These are phyloP conservation scores for Colletotrichum gigasporum DNA, from an alignment of 2,329 filamentous ascomycete genomes.

Conservation along the genomic window DNA sequence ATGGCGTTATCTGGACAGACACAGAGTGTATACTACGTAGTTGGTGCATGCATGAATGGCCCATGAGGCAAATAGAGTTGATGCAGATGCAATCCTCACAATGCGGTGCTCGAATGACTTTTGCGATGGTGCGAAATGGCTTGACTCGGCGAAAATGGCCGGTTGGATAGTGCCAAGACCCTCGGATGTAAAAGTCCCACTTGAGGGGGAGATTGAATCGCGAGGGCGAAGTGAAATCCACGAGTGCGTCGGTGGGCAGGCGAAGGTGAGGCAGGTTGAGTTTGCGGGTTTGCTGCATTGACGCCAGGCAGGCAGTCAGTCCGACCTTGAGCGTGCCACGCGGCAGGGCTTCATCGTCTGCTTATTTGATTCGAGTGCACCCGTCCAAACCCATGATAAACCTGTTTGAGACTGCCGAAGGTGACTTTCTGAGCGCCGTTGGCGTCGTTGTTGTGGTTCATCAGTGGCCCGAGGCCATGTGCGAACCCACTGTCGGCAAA, in stretches of 20 bases:
- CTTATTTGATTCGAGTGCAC: neutral
- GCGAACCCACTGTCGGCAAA: conserved; percentile 13
- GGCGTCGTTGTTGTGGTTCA: conserved; percentile 11
- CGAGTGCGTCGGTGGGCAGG: neutral
- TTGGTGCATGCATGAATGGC: conserved; percentile 5
- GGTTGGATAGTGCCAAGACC: conserved; percentile 1
- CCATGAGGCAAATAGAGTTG: neutral
- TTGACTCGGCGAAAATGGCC: neutral
- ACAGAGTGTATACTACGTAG: conserved; percentile 24
- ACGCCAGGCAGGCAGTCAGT: neutral
- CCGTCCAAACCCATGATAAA: neutral
- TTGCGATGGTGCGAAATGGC: neutral
- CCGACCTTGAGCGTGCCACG: neutral
- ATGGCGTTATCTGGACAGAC: conserved; percentile 22
- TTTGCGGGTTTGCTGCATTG: conserved; percentile 8
- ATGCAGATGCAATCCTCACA: neutral
- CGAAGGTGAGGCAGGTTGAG: neutral
- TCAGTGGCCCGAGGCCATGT: conserved; percentile 6
- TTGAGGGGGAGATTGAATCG: neutral
- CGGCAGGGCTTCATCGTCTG: neutral
- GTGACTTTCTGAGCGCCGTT: neutral
- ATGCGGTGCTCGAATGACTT: neutral
- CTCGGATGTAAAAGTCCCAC: neutral
- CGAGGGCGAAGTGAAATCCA: neutral
- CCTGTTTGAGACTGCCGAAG: neutral